Evolutionary conservation across 23 red algal genomes (phyloP), one percentile per base, ranked within the genome.

Genomic region (Agarophyton chilense): DNA sequence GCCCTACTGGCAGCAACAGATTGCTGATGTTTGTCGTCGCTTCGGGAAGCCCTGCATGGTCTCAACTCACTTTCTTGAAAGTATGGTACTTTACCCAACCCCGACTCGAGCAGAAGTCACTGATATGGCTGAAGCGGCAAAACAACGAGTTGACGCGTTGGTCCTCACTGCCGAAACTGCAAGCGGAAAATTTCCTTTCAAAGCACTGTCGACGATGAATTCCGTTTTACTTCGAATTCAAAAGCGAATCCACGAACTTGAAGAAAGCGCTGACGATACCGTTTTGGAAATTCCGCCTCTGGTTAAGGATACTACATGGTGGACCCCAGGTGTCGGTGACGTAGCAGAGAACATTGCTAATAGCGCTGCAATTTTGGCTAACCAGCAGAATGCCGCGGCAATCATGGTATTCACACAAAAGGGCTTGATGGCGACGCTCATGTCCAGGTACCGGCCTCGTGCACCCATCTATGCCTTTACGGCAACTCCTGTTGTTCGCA

Each of bases 161-260:
- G 91, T 99, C 22, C 90, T 99, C 24, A 99, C 97, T n/a, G 75
- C 97, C 4, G 97, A 99, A 83, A 99, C 97, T 49, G 97, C 97
- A 38, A 94, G 87, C 51, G 97, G 97, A 22, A 90, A 92, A 72
- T 92, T 94, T 74, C 97, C 97, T 22, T 95, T 94, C 74, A 95
- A 95, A 73, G 93, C 97, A 33, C 52, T 99, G 1, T 78, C 80
- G 13, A 86, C 91, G 17, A 99, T 99, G 97, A 86, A 95, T 77
- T 74, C 91, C 0, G 97, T 96, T 16, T 78, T 93, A n/a, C 81
- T 92, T 44, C 92, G 97, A 6, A 93, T 94, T 56, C 86, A 83
- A 55, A 26, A 57, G 7, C 82, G 83, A 3, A 56, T 91, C 32
- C 75, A 84, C 47, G 92, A 89, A 77, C 61, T 75, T 22, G 63